Percentiles rank a stretch among this genome's conserved stretches.
phyloP scores from a whole-genome alignment of 768 basidiomycete species.

The Mycena kentingensis region DNA sequence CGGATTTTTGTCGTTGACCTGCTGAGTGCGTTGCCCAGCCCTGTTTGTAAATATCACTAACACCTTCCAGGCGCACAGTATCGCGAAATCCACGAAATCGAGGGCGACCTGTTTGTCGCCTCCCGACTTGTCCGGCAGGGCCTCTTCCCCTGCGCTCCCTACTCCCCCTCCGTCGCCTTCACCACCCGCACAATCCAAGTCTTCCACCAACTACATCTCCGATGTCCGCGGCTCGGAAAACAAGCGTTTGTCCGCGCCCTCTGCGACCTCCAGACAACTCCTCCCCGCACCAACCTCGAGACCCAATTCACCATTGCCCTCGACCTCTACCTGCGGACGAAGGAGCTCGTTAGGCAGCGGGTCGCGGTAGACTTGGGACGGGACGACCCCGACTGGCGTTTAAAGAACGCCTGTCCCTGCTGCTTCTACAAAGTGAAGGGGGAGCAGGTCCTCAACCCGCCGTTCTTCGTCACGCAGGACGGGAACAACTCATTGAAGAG shows the following conservation, averaged over 20 bases:
- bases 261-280: conserved; percentile 19
- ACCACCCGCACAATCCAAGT: conserved; percentile 10
- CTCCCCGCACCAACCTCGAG: conserved; percentile 2
- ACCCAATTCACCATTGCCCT: conserved; percentile 32
- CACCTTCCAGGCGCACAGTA: neutral
- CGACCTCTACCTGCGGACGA: conserved; percentile 37
- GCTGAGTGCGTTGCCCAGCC: neutral
- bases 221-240: no score
- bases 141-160: conserved; percentile 15
- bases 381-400: conserved; percentile 33
- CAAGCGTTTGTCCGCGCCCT: conserved; percentile 23
- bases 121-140: conserved; percentile 18
- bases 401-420: conserved; percentile 36
- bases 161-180: conserved; percentile 12
- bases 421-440: conserved; percentile 38
- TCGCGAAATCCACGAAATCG: neutral
- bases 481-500: conserved; percentile 37
- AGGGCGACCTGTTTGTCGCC: neutral
- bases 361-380: conserved; percentile 29
- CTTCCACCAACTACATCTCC: conserved; percentile 3
- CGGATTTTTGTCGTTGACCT: neutral
- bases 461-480: conserved; percentile 31
- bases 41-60: neutral
- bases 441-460: conserved; percentile 29
- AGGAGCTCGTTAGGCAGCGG: conserved; percentile 15